Base-by-base conservation (phyloP, 2,329 filamentous ascomycete genomes). In the Xylaria hypoxylon region DNA sequence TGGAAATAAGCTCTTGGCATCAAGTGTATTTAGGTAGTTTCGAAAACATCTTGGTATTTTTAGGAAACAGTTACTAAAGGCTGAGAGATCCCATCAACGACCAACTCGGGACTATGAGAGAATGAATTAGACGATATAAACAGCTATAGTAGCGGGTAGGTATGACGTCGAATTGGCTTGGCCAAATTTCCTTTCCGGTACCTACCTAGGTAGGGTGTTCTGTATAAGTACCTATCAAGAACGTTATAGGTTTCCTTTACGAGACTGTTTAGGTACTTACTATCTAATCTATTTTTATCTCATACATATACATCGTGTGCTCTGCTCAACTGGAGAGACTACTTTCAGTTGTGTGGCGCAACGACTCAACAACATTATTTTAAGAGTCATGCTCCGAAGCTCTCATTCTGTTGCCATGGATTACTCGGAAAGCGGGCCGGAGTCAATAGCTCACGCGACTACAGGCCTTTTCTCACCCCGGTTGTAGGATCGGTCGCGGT, bases 401-500 rank as follows among this genome's bases (percentile, higher is more conserved):
- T 35, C 17, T 45, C 24, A 17, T 48, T 56, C 31, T 22, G 17
- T 38, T 56, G 38, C 15, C n/a, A 48, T 31, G 28, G 17, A 26
- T 47, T 33, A 17, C 44, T 61, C 66, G 66, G 66, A 56, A 68
- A 38, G 33, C 65, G 62, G 65, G 62, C 68, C 68, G 68, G 31
- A 22, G 62, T 55, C 45, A 57, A 55, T 55, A 31, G 48, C 19
- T 47, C 40, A 51, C 19, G 38, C 55, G 51, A 51, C 56, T n/a
- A 31, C 26, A 42, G n/a, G 33, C 35, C 28, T 45, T 10, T 45
- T 40, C 48, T 42, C 50, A 5, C 28, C 52, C 17, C 40, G 47
- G 64, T 22, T 19, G 40, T 13, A 60, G 52, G 44, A 52, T 56
- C 62, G 28, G 62, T 55, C 40, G 22, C 57, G 45, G 51, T 57